These are phyloP conservation scores for Tricladium varicosporioides DNA, from an alignment of 2,329 filamentous ascomycete genomes.

Conservation along the genomic window DNA sequence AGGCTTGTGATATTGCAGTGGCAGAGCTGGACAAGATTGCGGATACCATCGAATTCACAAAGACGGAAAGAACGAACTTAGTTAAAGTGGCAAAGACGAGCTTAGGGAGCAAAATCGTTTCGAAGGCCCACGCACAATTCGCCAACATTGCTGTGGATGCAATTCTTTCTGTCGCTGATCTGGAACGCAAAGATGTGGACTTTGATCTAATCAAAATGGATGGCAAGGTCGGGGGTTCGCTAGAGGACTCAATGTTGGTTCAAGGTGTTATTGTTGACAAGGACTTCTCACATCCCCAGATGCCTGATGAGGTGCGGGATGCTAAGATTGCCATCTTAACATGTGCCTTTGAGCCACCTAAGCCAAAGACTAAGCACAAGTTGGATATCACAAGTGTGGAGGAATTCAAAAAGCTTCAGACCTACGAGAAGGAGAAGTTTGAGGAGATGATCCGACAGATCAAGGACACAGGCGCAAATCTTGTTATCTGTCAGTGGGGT, in stretches of 20 bases:
- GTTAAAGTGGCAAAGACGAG: conserved; percentile 94
- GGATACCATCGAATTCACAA: conserved; percentile 83
- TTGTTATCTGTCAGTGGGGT: conserved; percentile 98
- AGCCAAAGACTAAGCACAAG: conserved; percentile 99
- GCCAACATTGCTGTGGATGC: conserved; percentile 96
- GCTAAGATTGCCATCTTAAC: conserved; percentile 97
- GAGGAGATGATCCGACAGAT: conserved; percentile 98
- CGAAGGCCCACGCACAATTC: conserved; percentile 97
- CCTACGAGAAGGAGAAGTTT: conserved; percentile 94
- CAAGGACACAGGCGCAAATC: conserved; percentile 94
- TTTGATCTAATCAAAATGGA: conserved; percentile 99
- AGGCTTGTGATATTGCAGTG: conserved; percentile 95
- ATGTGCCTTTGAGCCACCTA: conserved; percentile 96
- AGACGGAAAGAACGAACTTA: conserved; percentile 77
- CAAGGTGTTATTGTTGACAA: conserved; percentile 99
- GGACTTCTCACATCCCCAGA: conserved; percentile 99
- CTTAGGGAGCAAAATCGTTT: conserved; percentile 97
- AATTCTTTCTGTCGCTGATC: conserved; percentile 91
- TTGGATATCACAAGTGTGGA: conserved; percentile 95
- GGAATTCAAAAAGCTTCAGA: conserved; percentile 97
- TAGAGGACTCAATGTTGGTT: conserved; percentile 92
- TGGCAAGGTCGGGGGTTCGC: conserved; percentile 89
- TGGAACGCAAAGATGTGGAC: conserved; percentile 95
- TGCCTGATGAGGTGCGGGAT: conserved; percentile 92
- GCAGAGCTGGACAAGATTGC: conserved; percentile 90